Evolutionary conservation across 805 yeast genomes (phyloP).

Genomic region (Kluyveromyces starmeri): DNA sequence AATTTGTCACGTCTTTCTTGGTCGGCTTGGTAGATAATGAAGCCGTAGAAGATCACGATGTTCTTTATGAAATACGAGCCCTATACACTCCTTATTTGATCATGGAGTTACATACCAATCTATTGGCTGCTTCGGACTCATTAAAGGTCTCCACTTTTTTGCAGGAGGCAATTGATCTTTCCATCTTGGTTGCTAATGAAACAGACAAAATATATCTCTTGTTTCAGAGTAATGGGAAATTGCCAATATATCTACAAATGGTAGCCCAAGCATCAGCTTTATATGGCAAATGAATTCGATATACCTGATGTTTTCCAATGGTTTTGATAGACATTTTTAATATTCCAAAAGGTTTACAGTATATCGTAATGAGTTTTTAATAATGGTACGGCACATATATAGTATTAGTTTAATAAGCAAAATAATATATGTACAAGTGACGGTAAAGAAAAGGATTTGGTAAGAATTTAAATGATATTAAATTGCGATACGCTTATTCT

Average conservation of each 20-base stretch:
- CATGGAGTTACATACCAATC: slow-evolving; percentile 54
- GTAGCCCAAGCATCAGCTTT: slow-evolving; percentile 35
- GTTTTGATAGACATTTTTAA: too few species aligned
- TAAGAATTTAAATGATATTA: too few species aligned
- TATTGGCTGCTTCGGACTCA: slow-evolving; percentile 34
- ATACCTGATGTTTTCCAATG: background rate
- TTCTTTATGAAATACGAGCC: slow-evolving; percentile 48
- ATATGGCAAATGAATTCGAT: background rate
- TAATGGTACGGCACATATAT: too few species aligned
- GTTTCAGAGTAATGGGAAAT: slow-evolving; percentile 47
- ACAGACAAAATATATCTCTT: slow-evolving; percentile 49
- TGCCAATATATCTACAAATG: slow-evolving; percentile 43
- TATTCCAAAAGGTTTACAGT: too few species aligned
- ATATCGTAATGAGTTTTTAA: too few species aligned
- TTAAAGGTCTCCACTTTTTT: slow-evolving; percentile 37
- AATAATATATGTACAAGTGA: too few species aligned
- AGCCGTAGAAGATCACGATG: slow-evolving; percentile 28
- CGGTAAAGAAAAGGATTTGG: too few species aligned
- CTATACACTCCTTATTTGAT: slow-evolving; percentile 67
- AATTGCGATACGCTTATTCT: slow-evolving; percentile 1
- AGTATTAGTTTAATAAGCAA: too few species aligned
- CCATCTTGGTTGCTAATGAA: slow-evolving; percentile 62
- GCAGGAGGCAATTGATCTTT: slow-evolving; percentile 47
- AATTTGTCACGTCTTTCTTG: slow-evolving; percentile 26
- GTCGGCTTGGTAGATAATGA: slow-evolving; percentile 23